Conservation (phyloP, 2,329 filamentous ascomycete genomes). For the Fonsecaea pedrosoi region DNA sequence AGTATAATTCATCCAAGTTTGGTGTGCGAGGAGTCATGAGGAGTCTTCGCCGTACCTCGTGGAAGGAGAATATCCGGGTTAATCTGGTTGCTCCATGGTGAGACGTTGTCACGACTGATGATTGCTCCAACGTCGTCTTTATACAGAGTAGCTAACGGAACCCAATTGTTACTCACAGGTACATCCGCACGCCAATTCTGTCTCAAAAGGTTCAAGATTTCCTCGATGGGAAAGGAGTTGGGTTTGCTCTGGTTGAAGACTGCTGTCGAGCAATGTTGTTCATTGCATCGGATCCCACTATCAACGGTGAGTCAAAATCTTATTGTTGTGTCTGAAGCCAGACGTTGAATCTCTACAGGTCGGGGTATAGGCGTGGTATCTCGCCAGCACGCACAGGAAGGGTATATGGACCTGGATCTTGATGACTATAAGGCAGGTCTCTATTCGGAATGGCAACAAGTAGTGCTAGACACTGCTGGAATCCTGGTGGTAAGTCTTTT, state of each 20-base stretch:
- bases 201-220: slow-evolving; percentile 44
- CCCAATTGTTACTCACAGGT: background rate
- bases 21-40: slow-evolving; percentile 55
- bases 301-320: slow-evolving; percentile 40
- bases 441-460: slow-evolving; percentile 10
- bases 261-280: slow-evolving; percentile 45
- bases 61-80: slow-evolving; percentile 54
- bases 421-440: slow-evolving; percentile 45
- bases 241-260: slow-evolving; percentile 46
- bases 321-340: too few species aligned
- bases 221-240: slow-evolving; percentile 49
- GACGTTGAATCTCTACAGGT: too few species aligned
- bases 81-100: slow-evolving; percentile 51
- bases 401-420: slow-evolving; percentile 50
- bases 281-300: slow-evolving; percentile 45
- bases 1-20: slow-evolving; percentile 44
- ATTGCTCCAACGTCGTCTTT: too few species aligned
- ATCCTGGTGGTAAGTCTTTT: slow-evolving; percentile 4
- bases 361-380: too few species aligned
- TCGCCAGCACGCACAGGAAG: slow-evolving; percentile 44
- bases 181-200: slow-evolving; percentile 13
- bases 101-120: background rate
- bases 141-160: too few species aligned
- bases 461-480: slow-evolving; percentile 7
- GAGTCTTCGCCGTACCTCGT: slow-evolving; percentile 48